Percentiles rank a stretch among this genome's conserved stretches.
Conservation (phyloP, 2,329 filamentous ascomycete species). For the Colletotrichum gloeosporioides region DNA sequence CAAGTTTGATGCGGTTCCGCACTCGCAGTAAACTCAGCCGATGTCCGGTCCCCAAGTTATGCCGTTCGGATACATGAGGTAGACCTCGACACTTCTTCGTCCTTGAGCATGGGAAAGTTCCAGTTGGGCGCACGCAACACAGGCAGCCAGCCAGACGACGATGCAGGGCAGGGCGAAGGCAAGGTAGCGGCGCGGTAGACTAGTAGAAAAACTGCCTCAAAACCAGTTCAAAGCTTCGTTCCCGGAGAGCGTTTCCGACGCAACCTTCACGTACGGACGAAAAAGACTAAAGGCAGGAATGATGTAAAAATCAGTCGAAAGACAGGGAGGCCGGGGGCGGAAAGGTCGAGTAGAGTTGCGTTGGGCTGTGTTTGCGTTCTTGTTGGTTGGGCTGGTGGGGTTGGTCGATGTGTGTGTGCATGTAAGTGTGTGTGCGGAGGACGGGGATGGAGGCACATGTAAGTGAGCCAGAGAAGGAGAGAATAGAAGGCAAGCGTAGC, state of each 20-base stretch:
- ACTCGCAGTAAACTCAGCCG: neutral
- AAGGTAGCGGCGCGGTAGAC: neutral
- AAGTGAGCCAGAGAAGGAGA: neutral
- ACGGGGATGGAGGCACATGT: neutral
- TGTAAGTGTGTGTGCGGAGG: neutral
- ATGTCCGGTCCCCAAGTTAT: neutral
- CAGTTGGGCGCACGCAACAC: neutral
- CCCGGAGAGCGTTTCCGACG: neutral
- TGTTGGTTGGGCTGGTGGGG: neutral
- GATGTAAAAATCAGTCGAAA: neutral
- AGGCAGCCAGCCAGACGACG: neutral
- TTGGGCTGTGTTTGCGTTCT: neutral
- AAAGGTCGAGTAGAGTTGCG: neutral
- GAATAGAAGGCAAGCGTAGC: neutral
- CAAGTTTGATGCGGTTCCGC: neutral
- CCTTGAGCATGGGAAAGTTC: neutral
- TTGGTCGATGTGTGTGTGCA: neutral
- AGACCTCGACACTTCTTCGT: neutral
- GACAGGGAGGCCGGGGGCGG: neutral
- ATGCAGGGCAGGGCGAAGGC: neutral
- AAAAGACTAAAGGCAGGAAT: neutral
- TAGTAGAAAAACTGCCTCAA: neutral
- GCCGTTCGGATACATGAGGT: neutral
- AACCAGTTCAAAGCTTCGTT: neutral
- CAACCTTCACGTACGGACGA: neutral